Evolutionary conservation across 352 stramenopile genomes (phyloP).

Genomic region (Aphanomyces invadans): DNA sequence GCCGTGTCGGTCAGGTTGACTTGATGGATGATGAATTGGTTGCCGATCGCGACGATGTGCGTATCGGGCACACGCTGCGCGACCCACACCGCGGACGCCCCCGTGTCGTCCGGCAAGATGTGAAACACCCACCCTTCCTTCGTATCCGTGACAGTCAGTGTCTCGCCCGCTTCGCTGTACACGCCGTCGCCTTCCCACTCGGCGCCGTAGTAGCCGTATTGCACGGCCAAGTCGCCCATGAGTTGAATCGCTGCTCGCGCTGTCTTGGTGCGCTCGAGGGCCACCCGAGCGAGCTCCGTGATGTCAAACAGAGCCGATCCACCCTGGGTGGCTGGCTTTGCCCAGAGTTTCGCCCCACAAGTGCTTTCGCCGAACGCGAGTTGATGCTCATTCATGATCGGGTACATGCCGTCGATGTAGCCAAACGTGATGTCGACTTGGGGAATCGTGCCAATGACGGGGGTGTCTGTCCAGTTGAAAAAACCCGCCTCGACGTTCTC

Average conservation of each 20-base stretch:
- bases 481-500: constrained; percentile 62
- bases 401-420: constrained; percentile 74
- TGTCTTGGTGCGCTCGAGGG: constrained; percentile 74
- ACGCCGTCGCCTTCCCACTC: constrained; percentile 64
- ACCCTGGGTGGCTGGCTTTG: constrained; percentile 54
- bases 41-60: constrained; percentile 82
- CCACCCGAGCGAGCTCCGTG: constrained; percentile 79
- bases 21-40: constrained; percentile 92
- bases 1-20: constrained; percentile 68
- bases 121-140: constrained; percentile 95
- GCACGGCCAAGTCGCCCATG: constrained; percentile 88
- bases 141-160: constrained; percentile 87
- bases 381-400: constrained; percentile 83
- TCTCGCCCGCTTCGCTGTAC: constrained; percentile 80
- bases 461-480: constrained; percentile 58
- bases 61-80: constrained; percentile 87
- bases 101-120: constrained; percentile 90
- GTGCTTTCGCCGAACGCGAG: constrained; percentile 80
- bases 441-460: constrained; percentile 57
- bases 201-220: constrained; percentile 92
- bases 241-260: constrained; percentile 78
- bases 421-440: constrained; percentile 58
- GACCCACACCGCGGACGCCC: constrained; percentile 87
- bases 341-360: constrained; percentile 57
- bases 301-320: constrained; percentile 90